These are phyloP conservation scores for Fusarium nodosum DNA, from an alignment of 2,329 filamentous ascomycete genomes.

Conservation along the genomic window DNA sequence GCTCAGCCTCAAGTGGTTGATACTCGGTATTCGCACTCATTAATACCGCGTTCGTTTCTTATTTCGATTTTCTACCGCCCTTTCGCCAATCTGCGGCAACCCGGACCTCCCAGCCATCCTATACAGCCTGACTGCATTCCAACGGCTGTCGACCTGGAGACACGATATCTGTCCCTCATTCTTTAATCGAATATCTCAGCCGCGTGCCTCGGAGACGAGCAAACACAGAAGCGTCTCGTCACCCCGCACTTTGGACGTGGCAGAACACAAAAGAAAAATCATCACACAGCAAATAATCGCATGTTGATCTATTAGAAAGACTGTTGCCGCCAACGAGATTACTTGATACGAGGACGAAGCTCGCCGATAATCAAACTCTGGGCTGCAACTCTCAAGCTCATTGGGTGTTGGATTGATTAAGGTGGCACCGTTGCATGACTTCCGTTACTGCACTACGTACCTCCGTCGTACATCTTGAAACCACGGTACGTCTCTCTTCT, in stretches of 20 bases:
- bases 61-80: conserved; percentile 22
- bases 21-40: conserved; percentile 42
- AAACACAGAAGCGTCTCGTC: conserved; percentile 18
- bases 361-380: conserved; percentile 43
- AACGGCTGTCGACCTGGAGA: conserved; percentile 42
- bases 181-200: conserved; percentile 19
- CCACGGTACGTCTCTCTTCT: conserved; percentile 32
- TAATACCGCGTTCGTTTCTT: conserved; percentile 39
- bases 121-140: conserved; percentile 44
- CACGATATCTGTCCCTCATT: conserved; percentile 38
- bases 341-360: conserved; percentile 38
- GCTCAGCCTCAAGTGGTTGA: conserved; percentile 15
- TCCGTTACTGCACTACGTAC: conserved; percentile 46
- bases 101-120: conserved; percentile 26
- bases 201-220: conserved; percentile 24
- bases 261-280: conserved; percentile 10
- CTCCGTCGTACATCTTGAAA: conserved; percentile 28
- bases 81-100: conserved; percentile 21
- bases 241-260: conserved; percentile 25
- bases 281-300: conserved; percentile 14
- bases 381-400: conserved; percentile 31
- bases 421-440: conserved; percentile 44
- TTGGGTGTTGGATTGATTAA: conserved; percentile 44
- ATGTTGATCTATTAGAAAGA: conserved; percentile 11
- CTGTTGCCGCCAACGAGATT: conserved; percentile 31